Conservation (phyloP, 2,329 filamentous ascomycete genomes). For the Rhynchosporium graminicola region DNA sequence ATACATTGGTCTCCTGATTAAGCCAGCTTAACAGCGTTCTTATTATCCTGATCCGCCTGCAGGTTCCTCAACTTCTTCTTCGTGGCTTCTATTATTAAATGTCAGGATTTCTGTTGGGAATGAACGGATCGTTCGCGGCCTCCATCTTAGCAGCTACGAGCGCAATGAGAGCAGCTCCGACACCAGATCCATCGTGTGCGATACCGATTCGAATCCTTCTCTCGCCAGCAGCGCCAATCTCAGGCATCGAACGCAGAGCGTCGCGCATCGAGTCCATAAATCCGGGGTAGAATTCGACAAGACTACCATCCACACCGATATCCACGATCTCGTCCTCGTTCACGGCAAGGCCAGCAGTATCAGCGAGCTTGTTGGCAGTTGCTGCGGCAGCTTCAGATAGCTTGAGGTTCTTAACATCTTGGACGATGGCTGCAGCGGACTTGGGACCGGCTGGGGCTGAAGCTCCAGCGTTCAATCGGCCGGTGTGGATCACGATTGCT, state of each 20-base stretch:
- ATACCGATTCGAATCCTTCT: conserved; percentile 91
- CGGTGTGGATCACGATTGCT: conserved; percentile 79
- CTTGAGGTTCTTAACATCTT: conserved; percentile 36
- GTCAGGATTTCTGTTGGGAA: too few relatives aligned
- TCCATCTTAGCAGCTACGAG: conserved; percentile 72
- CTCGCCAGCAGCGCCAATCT: conserved; percentile 76
- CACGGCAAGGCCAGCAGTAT: conserved; percentile 32
- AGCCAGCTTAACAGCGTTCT: conserved; percentile 1
- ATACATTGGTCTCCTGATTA: neutral
- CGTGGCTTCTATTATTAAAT: conserved; percentile 20
- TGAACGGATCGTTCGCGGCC: conserved; percentile 28
- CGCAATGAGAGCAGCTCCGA: conserved; percentile 94
- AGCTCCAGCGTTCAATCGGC: conserved; percentile 57
- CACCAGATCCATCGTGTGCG: conserved; percentile 92
- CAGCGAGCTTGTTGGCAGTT: conserved; percentile 35
- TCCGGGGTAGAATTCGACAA: conserved; percentile 94
- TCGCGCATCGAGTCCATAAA: conserved; percentile 89
- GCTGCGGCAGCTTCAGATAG: conserved; percentile 32
- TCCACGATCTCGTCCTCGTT: conserved; percentile 70
- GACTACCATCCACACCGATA: conserved; percentile 88
- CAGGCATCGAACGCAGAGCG: conserved; percentile 72
- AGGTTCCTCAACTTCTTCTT: conserved; percentile 12
- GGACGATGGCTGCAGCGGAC: conserved; percentile 32
- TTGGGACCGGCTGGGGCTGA: conserved; percentile 26
- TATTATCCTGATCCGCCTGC: conserved; percentile 10